Percentiles rank a stretch among this genome's conserved stretches.
Conservation (phyloP, 2,329 filamentous ascomycete genomes). For the Bipolaris cookei region DNA sequence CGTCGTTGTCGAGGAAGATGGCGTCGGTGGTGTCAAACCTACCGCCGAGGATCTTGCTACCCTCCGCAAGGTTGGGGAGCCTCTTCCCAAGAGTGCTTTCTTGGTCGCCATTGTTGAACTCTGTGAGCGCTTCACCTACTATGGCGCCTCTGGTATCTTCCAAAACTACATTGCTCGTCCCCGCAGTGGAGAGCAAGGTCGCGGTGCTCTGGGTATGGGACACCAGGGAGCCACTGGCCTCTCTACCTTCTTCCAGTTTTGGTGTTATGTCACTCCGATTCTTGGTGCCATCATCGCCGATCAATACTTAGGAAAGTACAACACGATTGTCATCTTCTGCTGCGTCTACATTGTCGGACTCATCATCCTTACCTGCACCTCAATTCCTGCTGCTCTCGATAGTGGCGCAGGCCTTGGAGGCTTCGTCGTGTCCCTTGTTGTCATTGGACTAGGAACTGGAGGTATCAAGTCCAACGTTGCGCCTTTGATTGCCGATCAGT, state of each 20-base stretch:
- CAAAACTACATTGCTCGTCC: slow-evolving; percentile 58
- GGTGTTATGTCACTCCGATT: slow-evolving; percentile 42
- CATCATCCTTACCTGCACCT: slow-evolving; percentile 69
- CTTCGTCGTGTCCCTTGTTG: slow-evolving; percentile 66
- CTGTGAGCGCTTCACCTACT: slow-evolving; percentile 59
- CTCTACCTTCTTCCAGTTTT: slow-evolving; percentile 55
- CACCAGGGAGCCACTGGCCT: slow-evolving; percentile 55
- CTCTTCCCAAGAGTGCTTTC: slow-evolving; percentile 55
- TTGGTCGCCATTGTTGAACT: slow-evolving; percentile 58
- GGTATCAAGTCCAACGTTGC: slow-evolving; percentile 83
- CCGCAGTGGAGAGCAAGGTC: slow-evolving; percentile 46
- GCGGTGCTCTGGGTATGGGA: slow-evolving; percentile 52
- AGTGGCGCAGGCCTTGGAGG: slow-evolving; percentile 66
- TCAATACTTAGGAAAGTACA: slow-evolving; percentile 72
- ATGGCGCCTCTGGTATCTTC: slow-evolving; percentile 55
- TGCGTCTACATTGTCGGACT: slow-evolving; percentile 70
- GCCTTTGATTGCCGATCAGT: slow-evolving; percentile 58
- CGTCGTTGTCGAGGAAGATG: slow-evolving; percentile 34
- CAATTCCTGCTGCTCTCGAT: slow-evolving; percentile 68
- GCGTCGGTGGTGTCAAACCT: slow-evolving; percentile 46
- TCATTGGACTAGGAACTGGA: slow-evolving; percentile 76
- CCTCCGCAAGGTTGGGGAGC: slow-evolving; percentile 55
- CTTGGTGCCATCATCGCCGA: slow-evolving; percentile 64
- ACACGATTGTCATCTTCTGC: slow-evolving; percentile 72
- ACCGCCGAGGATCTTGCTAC: slow-evolving; percentile 53